Percentiles rank a stretch among this genome's conserved stretches.
These are phyloP conservation scores for Salvia miltiorrhiza DNA, from an alignment of 257 asterid species.

Conservation along the genomic window DNA sequence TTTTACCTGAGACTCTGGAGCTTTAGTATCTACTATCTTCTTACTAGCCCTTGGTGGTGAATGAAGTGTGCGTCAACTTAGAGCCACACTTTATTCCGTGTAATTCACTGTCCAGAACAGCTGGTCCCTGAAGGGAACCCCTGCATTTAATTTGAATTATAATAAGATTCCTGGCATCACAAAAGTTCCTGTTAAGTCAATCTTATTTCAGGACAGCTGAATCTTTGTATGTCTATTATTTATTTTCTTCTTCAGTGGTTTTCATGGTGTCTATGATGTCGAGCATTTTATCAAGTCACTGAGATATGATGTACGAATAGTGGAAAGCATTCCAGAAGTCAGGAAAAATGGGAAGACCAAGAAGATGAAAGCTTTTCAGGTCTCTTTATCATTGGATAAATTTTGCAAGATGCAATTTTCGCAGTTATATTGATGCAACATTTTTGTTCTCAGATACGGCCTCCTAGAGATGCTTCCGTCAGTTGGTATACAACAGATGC, in stretches of 20 bases:
- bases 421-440: conserved; percentile 15
- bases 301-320: conserved; percentile 80
- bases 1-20: conserved; percentile 1
- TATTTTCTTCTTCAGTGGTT: conserved; percentile 57
- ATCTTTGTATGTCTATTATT: conserved; percentile 13
- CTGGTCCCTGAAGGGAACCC: background rate
- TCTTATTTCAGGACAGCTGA: conserved; percentile 12
- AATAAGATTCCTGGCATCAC: background rate
- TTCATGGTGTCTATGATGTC: conserved; percentile 88
- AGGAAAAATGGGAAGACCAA: conserved; percentile 79
- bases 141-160: conserved; percentile 10
- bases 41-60: background rate
- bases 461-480: conserved; percentile 93
- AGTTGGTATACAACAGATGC: conserved; percentile 92
- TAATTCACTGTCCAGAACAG: conserved; percentile 10
- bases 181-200: background rate
- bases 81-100: background rate
- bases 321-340: conserved; percentile 84
- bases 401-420: conserved; percentile 10
- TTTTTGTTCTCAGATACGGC: conserved; percentile 58
- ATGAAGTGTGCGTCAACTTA: background rate
- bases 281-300: conserved; percentile 87
- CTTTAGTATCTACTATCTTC: background rate
- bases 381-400: conserved; percentile 23
- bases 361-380: conserved; percentile 89